Conservation (phyloP, 768 basidiomycete genomes). For the Cyclocybe cylindracea region DNA sequence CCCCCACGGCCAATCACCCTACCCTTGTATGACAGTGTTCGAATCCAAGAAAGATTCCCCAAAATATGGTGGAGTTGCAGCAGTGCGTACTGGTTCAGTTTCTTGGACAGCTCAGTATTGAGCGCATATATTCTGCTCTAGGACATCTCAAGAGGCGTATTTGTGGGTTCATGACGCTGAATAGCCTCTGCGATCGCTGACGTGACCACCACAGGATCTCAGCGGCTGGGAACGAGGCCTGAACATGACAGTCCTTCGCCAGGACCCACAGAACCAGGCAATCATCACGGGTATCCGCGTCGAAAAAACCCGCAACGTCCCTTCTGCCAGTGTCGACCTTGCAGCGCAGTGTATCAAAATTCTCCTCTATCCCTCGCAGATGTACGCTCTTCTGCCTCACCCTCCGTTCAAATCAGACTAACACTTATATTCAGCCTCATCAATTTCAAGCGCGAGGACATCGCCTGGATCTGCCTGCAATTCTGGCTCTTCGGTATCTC, state of each 20-base stretch:
- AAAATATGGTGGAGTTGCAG: not conserved
- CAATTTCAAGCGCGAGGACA: conserved; percentile 47
- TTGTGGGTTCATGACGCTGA: not conserved
- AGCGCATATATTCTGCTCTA: no score
- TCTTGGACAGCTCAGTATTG: no score
- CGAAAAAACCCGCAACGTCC: conserved; percentile 6
- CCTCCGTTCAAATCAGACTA: conserved; percentile 28
- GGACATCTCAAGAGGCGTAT: no score
- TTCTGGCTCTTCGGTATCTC: conserved; percentile 57
- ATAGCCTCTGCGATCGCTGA: not conserved
- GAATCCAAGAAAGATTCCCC: conserved; percentile 18
- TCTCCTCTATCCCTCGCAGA: conserved; percentile 44
- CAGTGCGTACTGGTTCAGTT: not conserved
- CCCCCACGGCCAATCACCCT: conserved; percentile 32
- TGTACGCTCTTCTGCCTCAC: conserved; percentile 40
- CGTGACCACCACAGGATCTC: not conserved
- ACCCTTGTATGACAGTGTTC: conserved; percentile 38
- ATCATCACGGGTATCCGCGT: conserved; percentile 28
- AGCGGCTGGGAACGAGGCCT: conserved; percentile 16
- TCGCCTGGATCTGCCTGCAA: conserved; percentile 47
- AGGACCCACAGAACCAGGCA: conserved; percentile 6
- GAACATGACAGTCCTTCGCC: conserved; percentile 3
- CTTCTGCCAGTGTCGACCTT: conserved; percentile 22
- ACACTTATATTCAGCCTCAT: conserved; percentile 31
- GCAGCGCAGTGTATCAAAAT: conserved; percentile 42